Percentiles rank a stretch among this genome's conserved stretches.
Evolutionary conservation across 192 early-diverging fungal genomes (phyloP).

Genomic region (Phycomyces blakesleeanus): DNA sequence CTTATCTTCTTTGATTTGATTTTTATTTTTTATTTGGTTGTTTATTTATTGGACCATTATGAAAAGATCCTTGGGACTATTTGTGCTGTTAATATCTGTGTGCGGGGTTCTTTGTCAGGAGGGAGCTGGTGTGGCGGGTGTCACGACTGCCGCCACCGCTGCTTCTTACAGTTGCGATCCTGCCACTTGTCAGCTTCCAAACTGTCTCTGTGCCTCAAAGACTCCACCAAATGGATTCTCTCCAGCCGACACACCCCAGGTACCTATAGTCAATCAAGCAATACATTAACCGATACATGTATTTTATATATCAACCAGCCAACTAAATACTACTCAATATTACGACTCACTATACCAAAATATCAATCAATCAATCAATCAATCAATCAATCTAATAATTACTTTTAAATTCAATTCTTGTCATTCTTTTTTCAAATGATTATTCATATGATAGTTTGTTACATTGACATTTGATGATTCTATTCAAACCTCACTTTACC

Average conservation of each 20-base stretch:
- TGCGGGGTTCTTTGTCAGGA: slow-evolving; percentile 10
- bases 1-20: too few relatives aligned
- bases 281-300: too few relatives aligned
- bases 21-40: too few relatives aligned
- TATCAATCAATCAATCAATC: too few relatives aligned
- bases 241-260: slow-evolving; percentile 42
- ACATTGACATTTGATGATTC: slow-evolving; percentile 60
- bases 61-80: not conserved
- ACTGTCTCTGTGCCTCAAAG: slow-evolving; percentile 43
- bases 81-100: not conserved
- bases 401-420: not conserved
- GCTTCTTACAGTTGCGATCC: slow-evolving; percentile 35
- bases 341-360: too few relatives aligned
- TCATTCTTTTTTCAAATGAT: not conserved
- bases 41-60: not conserved
- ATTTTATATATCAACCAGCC: too few relatives aligned
- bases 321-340: too few relatives aligned
- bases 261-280: too few relatives aligned
- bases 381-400: too few relatives aligned
- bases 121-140: slow-evolving; percentile 5
- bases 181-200: slow-evolving; percentile 35
- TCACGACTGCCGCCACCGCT: not conserved
- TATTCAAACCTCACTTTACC: slow-evolving; percentile 30
- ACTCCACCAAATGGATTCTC: slow-evolving; percentile 42
- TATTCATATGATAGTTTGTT: slow-evolving; percentile 36